Evolutionary conservation across 257 asterid species (phyloP).

Genomic region (Cruciata laevipes): DNA sequence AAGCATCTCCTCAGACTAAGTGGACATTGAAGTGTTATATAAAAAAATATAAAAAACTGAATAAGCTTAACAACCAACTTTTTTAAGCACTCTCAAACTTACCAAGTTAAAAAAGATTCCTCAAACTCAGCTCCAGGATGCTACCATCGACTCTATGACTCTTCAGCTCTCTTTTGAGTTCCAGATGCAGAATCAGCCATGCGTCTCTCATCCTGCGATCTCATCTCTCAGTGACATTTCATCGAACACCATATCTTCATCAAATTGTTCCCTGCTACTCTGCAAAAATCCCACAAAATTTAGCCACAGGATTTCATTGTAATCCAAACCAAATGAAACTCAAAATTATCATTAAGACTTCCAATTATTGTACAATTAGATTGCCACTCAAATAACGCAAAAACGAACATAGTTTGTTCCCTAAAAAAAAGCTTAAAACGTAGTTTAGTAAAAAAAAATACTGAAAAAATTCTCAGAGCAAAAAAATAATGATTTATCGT

Average conservation of each 20-base stretch:
- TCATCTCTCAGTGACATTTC: conserved; percentile 42
- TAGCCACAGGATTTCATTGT: conserved; percentile 20
- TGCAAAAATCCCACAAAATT: conserved; percentile 27
- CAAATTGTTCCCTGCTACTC: conserved; percentile 14
- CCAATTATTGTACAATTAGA: conserved; percentile 21
- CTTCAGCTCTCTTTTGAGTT: conserved; percentile 58
- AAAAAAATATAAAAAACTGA: too few species aligned
- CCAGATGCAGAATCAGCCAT: conserved; percentile 40
- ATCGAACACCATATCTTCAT: conserved; percentile 36
- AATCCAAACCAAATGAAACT: conserved; percentile 27
- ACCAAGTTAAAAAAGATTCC: conserved; percentile 18
- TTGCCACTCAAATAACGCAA: conserved; percentile 25
- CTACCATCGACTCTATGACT: conserved; percentile 83
- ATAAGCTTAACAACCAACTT: conserved; percentile 32
- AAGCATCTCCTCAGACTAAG: too few species aligned
- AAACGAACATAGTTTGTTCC: conserved; percentile 12
- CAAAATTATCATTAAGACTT: conserved; percentile 30
- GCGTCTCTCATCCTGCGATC: conserved; percentile 36
- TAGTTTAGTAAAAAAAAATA: too few species aligned
- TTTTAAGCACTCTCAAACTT: conserved; percentile 33
- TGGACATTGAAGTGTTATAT: too few species aligned
- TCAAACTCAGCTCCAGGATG: conserved; percentile 50
- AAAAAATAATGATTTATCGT: too few species aligned
- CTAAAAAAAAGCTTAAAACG: too few species aligned
- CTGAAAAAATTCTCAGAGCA: too few species aligned